Conservation (phyloP, 2,329 filamentous ascomycete genomes). For the Lachnellula hyalina region DNA sequence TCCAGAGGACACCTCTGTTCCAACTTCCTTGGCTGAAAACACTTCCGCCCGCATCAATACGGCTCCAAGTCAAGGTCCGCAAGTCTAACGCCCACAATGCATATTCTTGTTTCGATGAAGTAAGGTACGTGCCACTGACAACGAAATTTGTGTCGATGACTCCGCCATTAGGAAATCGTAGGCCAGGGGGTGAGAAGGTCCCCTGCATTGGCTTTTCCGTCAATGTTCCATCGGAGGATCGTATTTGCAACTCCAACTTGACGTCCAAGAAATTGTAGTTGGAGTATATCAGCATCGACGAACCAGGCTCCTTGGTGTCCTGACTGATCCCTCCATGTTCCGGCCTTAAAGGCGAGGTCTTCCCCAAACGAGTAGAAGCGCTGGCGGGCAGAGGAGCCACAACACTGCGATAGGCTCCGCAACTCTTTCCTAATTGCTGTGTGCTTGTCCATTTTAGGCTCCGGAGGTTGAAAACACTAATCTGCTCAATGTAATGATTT, state of each 20-base stretch:
- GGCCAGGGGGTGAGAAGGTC: slow-evolving; percentile 78
- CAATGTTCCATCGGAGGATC: slow-evolving; percentile 75
- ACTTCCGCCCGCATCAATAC: slow-evolving; percentile 89
- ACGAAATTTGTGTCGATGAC: slow-evolving; percentile 96
- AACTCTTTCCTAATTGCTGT: slow-evolving; percentile 80
- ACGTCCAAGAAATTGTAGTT: slow-evolving; percentile 99
- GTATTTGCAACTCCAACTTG: slow-evolving; percentile 87
- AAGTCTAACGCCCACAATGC: slow-evolving; percentile 93
- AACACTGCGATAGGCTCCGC: slow-evolving; percentile 93
- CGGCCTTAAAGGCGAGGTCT: slow-evolving; percentile 36
- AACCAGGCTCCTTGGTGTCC: slow-evolving; percentile 52
- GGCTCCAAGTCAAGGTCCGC: slow-evolving; percentile 82
- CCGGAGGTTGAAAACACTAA: slow-evolving; percentile 94
- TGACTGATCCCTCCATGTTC: slow-evolving; percentile 42
- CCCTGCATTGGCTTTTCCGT: slow-evolving; percentile 86
- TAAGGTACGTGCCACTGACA: slow-evolving; percentile 94
- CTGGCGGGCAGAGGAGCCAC: slow-evolving; percentile 74
- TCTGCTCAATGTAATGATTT: slow-evolving; percentile 99
- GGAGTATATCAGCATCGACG: slow-evolving; percentile 92
- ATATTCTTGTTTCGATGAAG: slow-evolving; percentile 97
- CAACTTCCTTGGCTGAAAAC: slow-evolving; percentile 97
- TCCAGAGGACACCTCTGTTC: slow-evolving; percentile 94
- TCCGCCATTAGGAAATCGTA: slow-evolving; percentile 93
- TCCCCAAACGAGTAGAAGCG: slow-evolving; percentile 61
- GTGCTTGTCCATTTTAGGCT: slow-evolving; percentile 95